Evolutionary conservation across 1,139 yeast genomes (phyloP).

Genomic region (Taphrina populina): DNA sequence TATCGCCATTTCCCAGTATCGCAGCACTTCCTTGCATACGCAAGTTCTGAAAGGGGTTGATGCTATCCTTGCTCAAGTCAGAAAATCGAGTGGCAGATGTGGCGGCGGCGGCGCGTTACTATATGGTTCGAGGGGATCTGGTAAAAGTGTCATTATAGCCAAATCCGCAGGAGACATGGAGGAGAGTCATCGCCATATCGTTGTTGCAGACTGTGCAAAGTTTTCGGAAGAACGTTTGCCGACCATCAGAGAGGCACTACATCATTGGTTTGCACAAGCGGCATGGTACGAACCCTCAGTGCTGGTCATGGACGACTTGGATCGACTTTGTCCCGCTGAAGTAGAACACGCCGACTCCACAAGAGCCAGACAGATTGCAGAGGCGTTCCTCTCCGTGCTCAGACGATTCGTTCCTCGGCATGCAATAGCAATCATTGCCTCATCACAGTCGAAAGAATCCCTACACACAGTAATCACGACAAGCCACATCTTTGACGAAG

Average conservation of each 20-base stretch:
- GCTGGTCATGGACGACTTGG: conserved; percentile 76
- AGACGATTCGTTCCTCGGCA: conserved; percentile 44
- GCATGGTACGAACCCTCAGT: conserved; percentile 81
- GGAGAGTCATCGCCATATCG: conserved; percentile 1
- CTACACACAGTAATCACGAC: conserved; percentile 62
- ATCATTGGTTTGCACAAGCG: conserved; percentile 55
- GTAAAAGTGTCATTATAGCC: conserved; percentile 50
- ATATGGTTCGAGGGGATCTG: conserved; percentile 77
- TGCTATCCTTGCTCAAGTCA: conserved; percentile 49
- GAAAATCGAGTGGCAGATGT: conserved; percentile 50
- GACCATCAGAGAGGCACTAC: conserved; percentile 12
- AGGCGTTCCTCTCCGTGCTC: conserved; percentile 48
- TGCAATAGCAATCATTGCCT: conserved; percentile 55
- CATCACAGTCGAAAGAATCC: conserved; percentile 65
- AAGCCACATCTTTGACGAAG: conserved; percentile 65
- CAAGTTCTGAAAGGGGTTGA: conserved; percentile 59
- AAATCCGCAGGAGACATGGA: neutral
- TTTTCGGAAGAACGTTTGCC: conserved; percentile 13
- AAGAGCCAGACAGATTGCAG: conserved; percentile 60
- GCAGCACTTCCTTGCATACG: neutral
- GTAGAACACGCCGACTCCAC: conserved; percentile 64
- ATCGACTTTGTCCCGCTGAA: conserved; percentile 69
- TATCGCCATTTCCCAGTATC: neutral
- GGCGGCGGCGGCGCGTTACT: conserved; percentile 62
- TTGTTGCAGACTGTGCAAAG: conserved; percentile 7